phyloP scores from a whole-genome alignment of 805 yeast species.

The Saccharomycopsis babjevae region DNA sequence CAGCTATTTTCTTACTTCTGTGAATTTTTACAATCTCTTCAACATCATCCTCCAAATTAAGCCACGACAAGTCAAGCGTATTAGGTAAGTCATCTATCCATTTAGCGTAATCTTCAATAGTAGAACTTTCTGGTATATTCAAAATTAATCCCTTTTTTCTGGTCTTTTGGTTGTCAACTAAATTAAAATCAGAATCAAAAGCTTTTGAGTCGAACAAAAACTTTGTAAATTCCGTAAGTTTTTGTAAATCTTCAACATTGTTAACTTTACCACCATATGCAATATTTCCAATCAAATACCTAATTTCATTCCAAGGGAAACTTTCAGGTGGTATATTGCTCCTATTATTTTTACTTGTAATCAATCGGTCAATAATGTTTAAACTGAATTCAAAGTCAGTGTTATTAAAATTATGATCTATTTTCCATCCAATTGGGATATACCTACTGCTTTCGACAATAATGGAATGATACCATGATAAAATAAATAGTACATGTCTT shows the following conservation, averaged over 20 bases:
- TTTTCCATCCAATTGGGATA: conserved; percentile 52
- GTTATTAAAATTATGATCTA: conserved; percentile 60
- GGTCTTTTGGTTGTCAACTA: conserved; percentile 26
- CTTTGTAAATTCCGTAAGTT: conserved; percentile 28
- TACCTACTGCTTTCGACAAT: conserved; percentile 49
- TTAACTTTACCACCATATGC: conserved; percentile 52
- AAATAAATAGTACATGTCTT: conserved; percentile 38
- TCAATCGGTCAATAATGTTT: conserved; percentile 32
- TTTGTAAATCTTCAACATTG: conserved; percentile 30
- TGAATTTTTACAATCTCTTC: conserved; percentile 26
- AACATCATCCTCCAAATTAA: conserved; percentile 37
- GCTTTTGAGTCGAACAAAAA: conserved; percentile 31
- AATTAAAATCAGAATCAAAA: conserved; percentile 33
- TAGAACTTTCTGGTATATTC: conserved; percentile 39
- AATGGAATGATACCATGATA: conserved; percentile 64
- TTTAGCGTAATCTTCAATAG: conserved; percentile 24
- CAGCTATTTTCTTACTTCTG: conserved; percentile 15
- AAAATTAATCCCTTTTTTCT: conserved; percentile 20
- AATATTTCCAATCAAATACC: conserved; percentile 39
- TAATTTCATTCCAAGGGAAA: conserved; percentile 47
- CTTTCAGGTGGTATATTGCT: conserved; percentile 34
- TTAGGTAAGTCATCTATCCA: conserved; percentile 52
- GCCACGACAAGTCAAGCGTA: conserved; percentile 42
- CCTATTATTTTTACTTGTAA: conserved; percentile 23
- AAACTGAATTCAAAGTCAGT: conserved; percentile 52